Conservation (phyloP, 768 basidiomycete species). For the Kwoniella heveanensis region DNA sequence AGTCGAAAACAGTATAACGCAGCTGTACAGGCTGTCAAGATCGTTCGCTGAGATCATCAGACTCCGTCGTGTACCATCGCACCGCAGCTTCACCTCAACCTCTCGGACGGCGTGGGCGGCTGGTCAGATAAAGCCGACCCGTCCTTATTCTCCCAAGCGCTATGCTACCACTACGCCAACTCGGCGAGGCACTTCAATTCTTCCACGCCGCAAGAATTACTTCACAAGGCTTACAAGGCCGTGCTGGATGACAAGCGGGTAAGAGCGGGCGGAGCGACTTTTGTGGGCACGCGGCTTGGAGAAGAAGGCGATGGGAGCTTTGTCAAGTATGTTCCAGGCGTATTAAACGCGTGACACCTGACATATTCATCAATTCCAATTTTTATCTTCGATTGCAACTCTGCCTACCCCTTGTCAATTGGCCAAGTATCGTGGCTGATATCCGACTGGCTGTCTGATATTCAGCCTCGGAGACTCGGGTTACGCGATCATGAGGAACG, state of each 20-base stretch:
- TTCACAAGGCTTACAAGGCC: conserved; percentile 48
- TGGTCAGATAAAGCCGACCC: conserved; percentile 86
- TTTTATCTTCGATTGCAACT: too few species aligned
- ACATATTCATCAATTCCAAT: too few species aligned
- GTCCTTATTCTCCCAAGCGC: conserved; percentile 82
- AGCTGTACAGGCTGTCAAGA: too few species aligned
- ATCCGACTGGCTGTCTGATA: conserved; percentile 6
- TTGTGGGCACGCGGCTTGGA: conserved; percentile 34
- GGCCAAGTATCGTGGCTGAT: background rate
- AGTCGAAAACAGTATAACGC: too few species aligned
- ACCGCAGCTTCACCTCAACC: conserved; percentile 62
- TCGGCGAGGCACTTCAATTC: conserved; percentile 18
- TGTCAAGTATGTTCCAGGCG: too few species aligned
- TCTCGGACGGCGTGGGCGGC: conserved; percentile 92
- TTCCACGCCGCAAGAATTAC: conserved; percentile 29
- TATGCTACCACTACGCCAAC: conserved; percentile 71
- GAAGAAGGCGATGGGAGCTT: conserved; percentile 56
- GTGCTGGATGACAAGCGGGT: conserved; percentile 48
- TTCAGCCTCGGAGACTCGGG: conserved; percentile 56
- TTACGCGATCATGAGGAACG: conserved; percentile 49
- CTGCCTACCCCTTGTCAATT: too few species aligned
- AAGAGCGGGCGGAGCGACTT: conserved; percentile 42
- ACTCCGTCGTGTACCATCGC: too few species aligned
- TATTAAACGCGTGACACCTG: too few species aligned
- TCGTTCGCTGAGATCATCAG: too few species aligned